Conservation (phyloP, 768 basidiomycete genomes). For the Saitozyma sp. region DNA sequence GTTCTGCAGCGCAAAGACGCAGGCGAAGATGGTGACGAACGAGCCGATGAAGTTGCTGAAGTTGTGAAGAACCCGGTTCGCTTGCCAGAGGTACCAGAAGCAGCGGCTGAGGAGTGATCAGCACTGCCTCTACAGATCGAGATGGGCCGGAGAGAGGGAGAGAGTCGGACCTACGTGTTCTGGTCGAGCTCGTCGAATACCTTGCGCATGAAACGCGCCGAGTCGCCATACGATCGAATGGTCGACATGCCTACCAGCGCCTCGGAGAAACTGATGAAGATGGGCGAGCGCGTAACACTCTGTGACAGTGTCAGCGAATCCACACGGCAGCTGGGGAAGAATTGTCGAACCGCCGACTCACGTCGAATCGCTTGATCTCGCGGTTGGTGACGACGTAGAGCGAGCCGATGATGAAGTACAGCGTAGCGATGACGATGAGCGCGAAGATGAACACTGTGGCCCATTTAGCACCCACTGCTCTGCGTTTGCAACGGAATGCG, state of each 20-base stretch:
- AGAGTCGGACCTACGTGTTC: slow-evolving; percentile 44
- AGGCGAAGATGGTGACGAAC: slow-evolving; percentile 51
- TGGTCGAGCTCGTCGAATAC: slow-evolving; percentile 51
- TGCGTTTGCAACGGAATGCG: not conserved
- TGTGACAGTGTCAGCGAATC: slow-evolving; percentile 11
- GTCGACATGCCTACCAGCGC: slow-evolving; percentile 53
- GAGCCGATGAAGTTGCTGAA: slow-evolving; percentile 52
- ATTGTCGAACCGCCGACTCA: slow-evolving; percentile 18
- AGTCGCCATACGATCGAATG: slow-evolving; percentile 55
- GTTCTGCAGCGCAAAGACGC: slow-evolving; percentile 50
- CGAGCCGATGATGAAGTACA: slow-evolving; percentile 51
- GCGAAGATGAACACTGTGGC: slow-evolving; percentile 48
- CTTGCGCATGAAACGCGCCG: slow-evolving; percentile 52
- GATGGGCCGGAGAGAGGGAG: not conserved
- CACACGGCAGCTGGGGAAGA: not conserved
- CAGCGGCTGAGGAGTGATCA: slow-evolving; percentile 39
- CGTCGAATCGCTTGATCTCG: slow-evolving; percentile 55
- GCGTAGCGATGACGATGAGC: slow-evolving; percentile 42
- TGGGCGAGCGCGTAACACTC: slow-evolving; percentile 52
- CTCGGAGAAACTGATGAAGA: slow-evolving; percentile 54
- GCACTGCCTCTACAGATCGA: not conserved
- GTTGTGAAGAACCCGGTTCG: slow-evolving; percentile 50
- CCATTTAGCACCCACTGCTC: not conserved
- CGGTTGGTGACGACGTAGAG: slow-evolving; percentile 53
- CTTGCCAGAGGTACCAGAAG: slow-evolving; percentile 54